A percentile compares a stretch with the other conserved stretches of the same genome.
These are phyloP conservation scores for Fusarium pilosicola DNA, from an alignment of 2,329 filamentous ascomycete species.

Conservation along the genomic window DNA sequence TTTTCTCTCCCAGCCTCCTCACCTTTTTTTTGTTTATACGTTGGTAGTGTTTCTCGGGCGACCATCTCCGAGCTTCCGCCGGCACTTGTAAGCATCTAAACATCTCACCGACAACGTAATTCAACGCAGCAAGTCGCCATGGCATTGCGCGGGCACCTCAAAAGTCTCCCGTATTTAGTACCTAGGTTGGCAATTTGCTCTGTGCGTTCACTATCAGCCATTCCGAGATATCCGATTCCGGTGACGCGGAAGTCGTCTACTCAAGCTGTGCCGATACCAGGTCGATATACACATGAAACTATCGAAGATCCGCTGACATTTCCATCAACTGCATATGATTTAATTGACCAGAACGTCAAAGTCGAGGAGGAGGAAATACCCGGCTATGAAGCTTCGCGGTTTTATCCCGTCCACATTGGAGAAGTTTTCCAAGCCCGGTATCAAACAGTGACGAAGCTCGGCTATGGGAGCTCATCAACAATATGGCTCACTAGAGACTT, in stretches of 20 bases:
- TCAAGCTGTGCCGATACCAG: neutral
- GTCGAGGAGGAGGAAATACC: slow-evolving; percentile 53
- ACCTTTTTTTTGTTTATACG: neutral
- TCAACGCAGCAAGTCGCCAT: neutral
- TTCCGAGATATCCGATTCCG: neutral
- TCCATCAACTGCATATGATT: neutral
- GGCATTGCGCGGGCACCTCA: neutral
- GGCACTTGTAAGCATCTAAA: neutral
- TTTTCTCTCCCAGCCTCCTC: neutral
- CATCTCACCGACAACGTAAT: neutral
- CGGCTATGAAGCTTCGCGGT: slow-evolving; percentile 48
- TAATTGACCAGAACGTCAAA: neutral
- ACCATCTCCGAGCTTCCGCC: neutral
- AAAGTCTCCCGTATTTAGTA: rapidly evolving
- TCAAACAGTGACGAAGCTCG: slow-evolving; percentile 53
- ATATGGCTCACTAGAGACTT: slow-evolving; percentile 46
- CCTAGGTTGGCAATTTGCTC: rapidly evolving
- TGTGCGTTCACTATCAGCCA: neutral
- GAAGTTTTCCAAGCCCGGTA: slow-evolving; percentile 51
- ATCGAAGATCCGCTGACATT: neutral
- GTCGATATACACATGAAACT: neutral
- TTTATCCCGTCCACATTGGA: slow-evolving; percentile 52
- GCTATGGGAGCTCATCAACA: slow-evolving; percentile 54
- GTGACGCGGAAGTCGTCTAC: neutral
- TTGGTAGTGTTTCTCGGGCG: neutral